phyloP scores from a whole-genome alignment of 768 basidiomycete genomes.

The Leccinum incarnatum region DNA sequence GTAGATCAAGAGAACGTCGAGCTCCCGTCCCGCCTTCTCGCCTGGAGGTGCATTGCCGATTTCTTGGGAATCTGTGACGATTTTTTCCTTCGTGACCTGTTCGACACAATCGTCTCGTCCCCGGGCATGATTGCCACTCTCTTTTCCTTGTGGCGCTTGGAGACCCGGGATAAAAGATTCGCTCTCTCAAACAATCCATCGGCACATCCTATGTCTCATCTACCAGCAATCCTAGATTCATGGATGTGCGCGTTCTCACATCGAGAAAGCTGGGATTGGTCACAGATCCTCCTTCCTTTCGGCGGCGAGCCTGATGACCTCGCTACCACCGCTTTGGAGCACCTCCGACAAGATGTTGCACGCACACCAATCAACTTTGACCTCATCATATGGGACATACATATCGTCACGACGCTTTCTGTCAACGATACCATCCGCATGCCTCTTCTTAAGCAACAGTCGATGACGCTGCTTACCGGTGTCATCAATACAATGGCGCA shows the following conservation, averaged over 20 bases:
- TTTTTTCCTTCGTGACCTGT: conserved; percentile 14
- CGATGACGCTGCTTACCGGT: conserved; percentile 17
- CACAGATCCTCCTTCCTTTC: conserved; percentile 25
- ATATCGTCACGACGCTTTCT: conserved; percentile 27
- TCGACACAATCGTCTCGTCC: conserved; percentile 17
- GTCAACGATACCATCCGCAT: conserved; percentile 24
- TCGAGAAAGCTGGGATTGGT: conserved; percentile 27
- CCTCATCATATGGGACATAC: conserved; percentile 30
- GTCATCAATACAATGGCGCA: conserved; percentile 18
- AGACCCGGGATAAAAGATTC: conserved; percentile 21
- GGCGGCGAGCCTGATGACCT: conserved; percentile 15
- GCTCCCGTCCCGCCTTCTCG: conserved; percentile 18
- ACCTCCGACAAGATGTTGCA: conserved; percentile 24
- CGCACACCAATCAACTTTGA: conserved; percentile 24
- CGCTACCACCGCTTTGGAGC: conserved; percentile 24
- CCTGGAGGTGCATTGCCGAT: conserved; percentile 17
- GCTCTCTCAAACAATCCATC: conserved; percentile 4
- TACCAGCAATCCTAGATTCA: conserved; percentile 20
- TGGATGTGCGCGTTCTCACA: conserved; percentile 29
- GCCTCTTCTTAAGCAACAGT: conserved; percentile 21
- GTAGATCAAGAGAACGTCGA: conserved; percentile 21
- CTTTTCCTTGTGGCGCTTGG: conserved; percentile 29
- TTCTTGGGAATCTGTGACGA: conserved; percentile 23
- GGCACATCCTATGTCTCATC: conserved; percentile 3
- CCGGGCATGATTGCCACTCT: conserved; percentile 19